A percentile compares a stretch with the other conserved stretches of the same genome.
phyloP scores from a whole-genome alignment of 148 eudicot genomes.

The Persicaria tinctoria region DNA sequence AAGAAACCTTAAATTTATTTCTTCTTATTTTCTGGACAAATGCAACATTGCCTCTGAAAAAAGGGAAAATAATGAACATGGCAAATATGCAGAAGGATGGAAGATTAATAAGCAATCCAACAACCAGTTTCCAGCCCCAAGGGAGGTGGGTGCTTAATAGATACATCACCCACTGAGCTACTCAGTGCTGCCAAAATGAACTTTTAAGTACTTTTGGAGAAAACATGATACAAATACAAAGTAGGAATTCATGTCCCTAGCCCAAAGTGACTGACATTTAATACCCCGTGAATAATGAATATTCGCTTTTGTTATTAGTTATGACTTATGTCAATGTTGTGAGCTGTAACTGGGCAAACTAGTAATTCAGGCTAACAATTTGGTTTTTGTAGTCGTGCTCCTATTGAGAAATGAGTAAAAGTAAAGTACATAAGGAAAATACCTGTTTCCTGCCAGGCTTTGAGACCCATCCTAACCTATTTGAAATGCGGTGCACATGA shows the following conservation, averaged over 20 bases:
- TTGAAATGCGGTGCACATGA: slow-evolving; percentile 95
- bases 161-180: not conserved
- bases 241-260: not conserved
- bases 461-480: slow-evolving; percentile 93
- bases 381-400: not conserved
- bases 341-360: not conserved
- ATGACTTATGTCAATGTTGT: not conserved
- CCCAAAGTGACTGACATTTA: not conserved
- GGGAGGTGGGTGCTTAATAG: not conserved
- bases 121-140: not conserved
- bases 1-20: not conserved
- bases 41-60: too few relatives aligned
- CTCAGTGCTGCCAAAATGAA: not conserved
- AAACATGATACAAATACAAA: not conserved
- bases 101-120: too few relatives aligned
- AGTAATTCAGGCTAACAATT: not conserved
- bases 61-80: too few relatives aligned
- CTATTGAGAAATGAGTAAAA: not conserved
- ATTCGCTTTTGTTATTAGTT: not conserved
- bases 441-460: slow-evolving; percentile 67
- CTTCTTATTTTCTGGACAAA: too few relatives aligned
- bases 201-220: not conserved
- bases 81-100: too few relatives aligned
- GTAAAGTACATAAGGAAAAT: slow-evolving; percentile 7
- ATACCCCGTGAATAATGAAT: not conserved